A percentile compares a stretch with the other conserved stretches of the same genome.
These are phyloP conservation scores for Ogataea henricii DNA, from an alignment of 805 yeast species.

Conservation along the genomic window DNA sequence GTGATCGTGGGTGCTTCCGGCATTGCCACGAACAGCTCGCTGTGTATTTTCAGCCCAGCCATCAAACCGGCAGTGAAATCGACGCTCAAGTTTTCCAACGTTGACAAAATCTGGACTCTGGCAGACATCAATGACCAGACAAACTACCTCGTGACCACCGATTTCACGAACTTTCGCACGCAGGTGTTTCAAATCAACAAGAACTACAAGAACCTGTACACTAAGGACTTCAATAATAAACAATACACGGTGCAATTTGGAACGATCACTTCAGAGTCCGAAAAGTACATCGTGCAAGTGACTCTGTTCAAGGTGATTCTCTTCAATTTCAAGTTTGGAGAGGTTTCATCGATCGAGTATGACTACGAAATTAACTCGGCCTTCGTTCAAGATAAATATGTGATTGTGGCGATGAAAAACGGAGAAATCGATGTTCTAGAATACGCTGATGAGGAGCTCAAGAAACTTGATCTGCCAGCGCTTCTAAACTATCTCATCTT, in stretches of 20 bases:
- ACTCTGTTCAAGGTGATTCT: constrained; percentile 65
- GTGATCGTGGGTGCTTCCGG: constrained; percentile 76
- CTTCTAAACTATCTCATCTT: constrained; percentile 46
- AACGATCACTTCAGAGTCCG: constrained; percentile 37
- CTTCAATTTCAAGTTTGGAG: constrained; percentile 62
- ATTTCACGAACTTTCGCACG: constrained; percentile 59
- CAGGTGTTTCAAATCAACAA: constrained; percentile 67
- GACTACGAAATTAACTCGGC: constrained; percentile 68
- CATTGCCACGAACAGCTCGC: constrained; percentile 50
- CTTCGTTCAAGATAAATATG: constrained; percentile 59
- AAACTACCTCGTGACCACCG: constrained; percentile 72
- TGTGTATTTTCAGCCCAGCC: constrained; percentile 66
- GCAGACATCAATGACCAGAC: constrained; percentile 38
- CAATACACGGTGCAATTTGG: constrained; percentile 69
- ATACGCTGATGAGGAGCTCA: constrained; percentile 29
- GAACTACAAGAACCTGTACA: constrained; percentile 60
- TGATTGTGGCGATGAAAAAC: constrained; percentile 62
- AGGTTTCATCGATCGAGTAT: constrained; percentile 49
- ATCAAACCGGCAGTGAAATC: constrained; percentile 68
- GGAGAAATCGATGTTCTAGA: constrained; percentile 70
- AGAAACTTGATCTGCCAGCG: constrained; percentile 37
- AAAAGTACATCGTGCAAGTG: constrained; percentile 70
- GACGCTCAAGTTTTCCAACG: constrained; percentile 70
- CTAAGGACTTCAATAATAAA: constrained; percentile 63
- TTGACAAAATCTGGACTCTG: constrained; percentile 76